phyloP scores from a whole-genome alignment of 2,329 filamentous ascomycete genomes.

The Ophiocordyceps camponoti-leonardi region DNA sequence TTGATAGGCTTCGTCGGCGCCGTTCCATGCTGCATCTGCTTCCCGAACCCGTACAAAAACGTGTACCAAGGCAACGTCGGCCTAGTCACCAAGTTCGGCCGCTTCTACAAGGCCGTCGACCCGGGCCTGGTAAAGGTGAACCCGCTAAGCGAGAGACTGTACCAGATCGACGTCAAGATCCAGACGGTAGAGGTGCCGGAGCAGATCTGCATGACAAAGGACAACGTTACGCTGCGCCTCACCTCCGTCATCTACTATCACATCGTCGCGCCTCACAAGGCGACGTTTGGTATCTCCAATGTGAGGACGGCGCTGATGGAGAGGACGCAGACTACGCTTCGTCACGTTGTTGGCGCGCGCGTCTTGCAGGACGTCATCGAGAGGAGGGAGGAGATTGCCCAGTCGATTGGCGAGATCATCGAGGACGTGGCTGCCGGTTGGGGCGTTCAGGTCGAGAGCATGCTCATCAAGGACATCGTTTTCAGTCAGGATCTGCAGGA shows the following conservation, averaged over 20 bases:
- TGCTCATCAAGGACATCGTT: slow-evolving; percentile 99
- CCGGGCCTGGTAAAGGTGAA: slow-evolving; percentile 96
- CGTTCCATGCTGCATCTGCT: slow-evolving; percentile 78
- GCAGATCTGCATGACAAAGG: slow-evolving; percentile 98
- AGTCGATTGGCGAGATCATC: slow-evolving; percentile 92
- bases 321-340: slow-evolving; percentile 92
- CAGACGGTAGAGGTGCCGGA: slow-evolving; percentile 94
- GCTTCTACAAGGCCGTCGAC: slow-evolving; percentile 89
- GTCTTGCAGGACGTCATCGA: slow-evolving; percentile 97
- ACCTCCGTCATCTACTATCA: slow-evolving; percentile 99
- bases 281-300: slow-evolving; percentile 90
- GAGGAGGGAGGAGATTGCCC: slow-evolving; percentile 89
- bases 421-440: slow-evolving; percentile 86
- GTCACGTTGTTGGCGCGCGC: slow-evolving; percentile 88
- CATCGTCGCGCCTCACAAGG: slow-evolving; percentile 88
- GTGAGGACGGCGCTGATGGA: slow-evolving; percentile 92
- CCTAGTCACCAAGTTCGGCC: slow-evolving; percentile 86
- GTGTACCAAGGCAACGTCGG: slow-evolving; percentile 90
- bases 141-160: slow-evolving; percentile 75
- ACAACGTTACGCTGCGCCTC: slow-evolving; percentile 87
- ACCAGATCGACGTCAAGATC: slow-evolving; percentile 96
- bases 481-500: slow-evolving; percentile 94
- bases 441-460: slow-evolving; percentile 93
- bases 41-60: slow-evolving; percentile 89
- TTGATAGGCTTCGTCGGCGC: slow-evolving; percentile 67